These are phyloP conservation scores for Coemansia sp. DNA, from an alignment of 192 early-diverging fungal genomes.

Conservation along the genomic window DNA sequence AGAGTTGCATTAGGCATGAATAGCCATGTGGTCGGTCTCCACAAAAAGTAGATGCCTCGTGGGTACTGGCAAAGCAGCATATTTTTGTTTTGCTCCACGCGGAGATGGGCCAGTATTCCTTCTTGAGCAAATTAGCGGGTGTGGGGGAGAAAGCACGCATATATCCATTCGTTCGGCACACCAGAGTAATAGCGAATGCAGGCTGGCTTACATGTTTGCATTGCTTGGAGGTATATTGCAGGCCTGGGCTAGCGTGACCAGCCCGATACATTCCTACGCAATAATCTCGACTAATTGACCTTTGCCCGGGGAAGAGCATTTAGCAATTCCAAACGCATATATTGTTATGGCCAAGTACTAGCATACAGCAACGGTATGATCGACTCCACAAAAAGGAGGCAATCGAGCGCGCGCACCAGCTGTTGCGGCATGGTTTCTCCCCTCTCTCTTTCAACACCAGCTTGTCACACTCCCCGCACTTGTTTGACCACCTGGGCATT, in stretches of 20 bases:
- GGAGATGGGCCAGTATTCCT: not conserved
- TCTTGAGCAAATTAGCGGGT: not conserved
- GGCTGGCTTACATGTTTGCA: not conserved
- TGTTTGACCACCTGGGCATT: not conserved
- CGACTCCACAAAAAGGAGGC: conserved; percentile 3
- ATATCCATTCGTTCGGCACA: no score
- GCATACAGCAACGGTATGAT: not conserved
- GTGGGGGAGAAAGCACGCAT: not conserved
- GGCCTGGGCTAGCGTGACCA: not conserved
- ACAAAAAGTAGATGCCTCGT: not conserved
- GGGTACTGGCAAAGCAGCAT: not conserved
- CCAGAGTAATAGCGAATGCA: no score
- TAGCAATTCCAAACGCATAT: not conserved
- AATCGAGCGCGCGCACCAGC: not conserved
- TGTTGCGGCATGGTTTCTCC: not conserved
- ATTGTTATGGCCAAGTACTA: not conserved
- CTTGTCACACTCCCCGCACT: not conserved
- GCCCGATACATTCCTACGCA: not conserved
- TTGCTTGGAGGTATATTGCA: not conserved
- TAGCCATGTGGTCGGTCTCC: not conserved
- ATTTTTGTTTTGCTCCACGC: not conserved
- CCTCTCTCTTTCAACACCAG: not conserved
- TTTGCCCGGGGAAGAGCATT: not conserved
- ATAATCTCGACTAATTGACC: not conserved
- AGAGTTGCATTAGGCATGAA: not conserved